phyloP scores from a whole-genome alignment of 2,329 filamentous ascomycete genomes.

The Penicillium vulpinum region DNA sequence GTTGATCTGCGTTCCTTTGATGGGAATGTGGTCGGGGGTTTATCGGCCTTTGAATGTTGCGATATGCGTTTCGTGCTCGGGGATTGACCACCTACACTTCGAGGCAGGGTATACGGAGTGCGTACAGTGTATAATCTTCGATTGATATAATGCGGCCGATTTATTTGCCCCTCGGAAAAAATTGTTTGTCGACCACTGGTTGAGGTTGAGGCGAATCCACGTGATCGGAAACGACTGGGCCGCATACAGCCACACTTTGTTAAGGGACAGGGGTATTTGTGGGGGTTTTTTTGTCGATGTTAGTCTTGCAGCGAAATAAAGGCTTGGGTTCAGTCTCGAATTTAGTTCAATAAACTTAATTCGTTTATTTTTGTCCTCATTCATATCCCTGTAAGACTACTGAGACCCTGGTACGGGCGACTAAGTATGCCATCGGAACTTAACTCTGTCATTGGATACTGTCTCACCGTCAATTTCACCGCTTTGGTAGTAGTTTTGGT shows the following conservation, averaged over 20 bases:
- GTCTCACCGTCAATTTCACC: no score
- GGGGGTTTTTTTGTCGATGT: neutral
- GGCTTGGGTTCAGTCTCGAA: neutral
- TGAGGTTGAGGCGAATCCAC: conserved; percentile 10
- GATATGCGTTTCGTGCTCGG: neutral
- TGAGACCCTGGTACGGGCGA: neutral
- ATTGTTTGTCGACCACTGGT: conserved; percentile 7
- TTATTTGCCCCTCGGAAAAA: conserved; percentile 13
- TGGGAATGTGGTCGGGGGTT: neutral
- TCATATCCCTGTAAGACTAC: neutral
- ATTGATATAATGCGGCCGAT: neutral
- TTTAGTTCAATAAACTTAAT: neutral
- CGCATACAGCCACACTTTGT: neutral
- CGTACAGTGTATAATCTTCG: neutral
- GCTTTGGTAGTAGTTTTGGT: no score
- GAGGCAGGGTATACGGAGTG: neutral
- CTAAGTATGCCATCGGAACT: no score
- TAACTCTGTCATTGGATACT: no score
- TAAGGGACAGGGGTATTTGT: neutral
- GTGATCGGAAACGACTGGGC: conserved; percentile 7
- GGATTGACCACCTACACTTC: neutral
- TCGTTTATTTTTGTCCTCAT: neutral
- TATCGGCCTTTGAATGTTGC: neutral
- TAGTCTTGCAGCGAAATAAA: neutral
- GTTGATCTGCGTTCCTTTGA: neutral